Evolutionary conservation across 495 filamentous ascomycete species (phyloP).

Genomic region (Podospora comata): DNA sequence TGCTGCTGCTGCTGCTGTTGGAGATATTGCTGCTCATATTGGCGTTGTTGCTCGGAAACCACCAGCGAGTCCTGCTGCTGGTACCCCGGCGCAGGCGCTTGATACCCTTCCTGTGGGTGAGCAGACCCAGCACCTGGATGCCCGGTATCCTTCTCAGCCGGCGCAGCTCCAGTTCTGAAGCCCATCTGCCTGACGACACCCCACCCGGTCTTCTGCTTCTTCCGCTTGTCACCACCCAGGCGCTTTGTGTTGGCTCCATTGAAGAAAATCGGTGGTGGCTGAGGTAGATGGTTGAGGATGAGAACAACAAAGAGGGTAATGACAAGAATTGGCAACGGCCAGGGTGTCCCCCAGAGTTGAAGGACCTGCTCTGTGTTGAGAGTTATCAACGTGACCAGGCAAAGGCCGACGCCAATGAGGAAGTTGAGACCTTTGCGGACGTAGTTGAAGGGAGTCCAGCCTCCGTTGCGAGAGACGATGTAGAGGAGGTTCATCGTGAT

Average conservation of each 20-base stretch:
- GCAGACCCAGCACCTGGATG: background rate
- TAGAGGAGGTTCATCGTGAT: conserved; percentile 41
- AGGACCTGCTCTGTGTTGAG: conserved; percentile 25
- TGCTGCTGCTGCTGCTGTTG: background rate
- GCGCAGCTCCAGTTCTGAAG: background rate
- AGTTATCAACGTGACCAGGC: conserved; percentile 30
- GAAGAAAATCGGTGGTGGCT: conserved; percentile 31
- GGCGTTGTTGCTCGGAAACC: background rate
- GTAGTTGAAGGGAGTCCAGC: conserved; percentile 37
- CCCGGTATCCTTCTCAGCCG: background rate
- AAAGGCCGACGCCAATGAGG: conserved; percentile 30
- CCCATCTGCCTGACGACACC: background rate
- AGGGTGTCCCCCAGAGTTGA: conserved; percentile 30
- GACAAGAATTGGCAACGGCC: conserved; percentile 41
- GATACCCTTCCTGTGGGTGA: conserved; percentile 1
- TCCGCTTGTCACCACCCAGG: background rate
- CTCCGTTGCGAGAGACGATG: conserved; percentile 31
- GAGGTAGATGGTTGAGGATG: conserved; percentile 35
- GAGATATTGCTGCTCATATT: background rate
- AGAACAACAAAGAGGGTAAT: conserved; percentile 36
- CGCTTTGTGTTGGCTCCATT: background rate
- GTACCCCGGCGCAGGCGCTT: background rate
- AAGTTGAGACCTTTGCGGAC: conserved; percentile 38
- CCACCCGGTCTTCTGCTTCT: background rate
- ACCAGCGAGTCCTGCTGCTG: background rate